These are phyloP conservation scores for Colletotrichum tropicicola DNA, from an alignment of 2,329 filamentous ascomycete species.

Conservation along the genomic window DNA sequence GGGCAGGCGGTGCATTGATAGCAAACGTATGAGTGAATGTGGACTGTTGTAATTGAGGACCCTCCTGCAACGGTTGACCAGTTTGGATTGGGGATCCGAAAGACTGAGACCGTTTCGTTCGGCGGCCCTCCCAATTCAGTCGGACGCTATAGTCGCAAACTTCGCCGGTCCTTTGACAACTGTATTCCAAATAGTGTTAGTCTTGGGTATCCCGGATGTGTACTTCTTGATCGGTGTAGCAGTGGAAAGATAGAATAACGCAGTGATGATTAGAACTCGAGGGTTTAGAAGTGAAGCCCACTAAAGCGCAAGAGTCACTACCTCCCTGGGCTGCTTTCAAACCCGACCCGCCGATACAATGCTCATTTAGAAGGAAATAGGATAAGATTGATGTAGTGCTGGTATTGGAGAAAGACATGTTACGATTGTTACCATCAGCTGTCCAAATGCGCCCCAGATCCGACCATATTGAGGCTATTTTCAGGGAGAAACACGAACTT, in stretches of 20 bases:
- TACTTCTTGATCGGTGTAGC: too few species aligned
- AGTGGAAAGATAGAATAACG: too few species aligned
- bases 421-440: too few species aligned
- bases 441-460: not conserved
- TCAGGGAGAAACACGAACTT: conserved; percentile 33
- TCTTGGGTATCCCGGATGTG: not conserved
- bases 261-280: too few species aligned
- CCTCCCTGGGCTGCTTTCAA: too few species aligned
- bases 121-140: conserved; percentile 81
- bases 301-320: too few species aligned
- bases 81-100: conserved; percentile 38
- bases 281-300: too few species aligned
- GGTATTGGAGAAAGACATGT: too few species aligned
- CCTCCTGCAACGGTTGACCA: conserved; percentile 34
- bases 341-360: too few species aligned
- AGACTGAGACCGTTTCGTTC: conserved; percentile 63
- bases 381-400: too few species aligned
- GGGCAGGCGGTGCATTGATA: not conserved
- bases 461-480: not conserved
- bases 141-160: conserved; percentile 83
- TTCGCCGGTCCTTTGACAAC: conserved; percentile 76
- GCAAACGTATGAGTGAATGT: conserved; percentile 42
- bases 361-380: too few species aligned
- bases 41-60: conserved; percentile 43
- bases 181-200: conserved; percentile 31